Base-by-base conservation (phyloP, 208 protist genomes). In the Giardia duodenalis region DNA sequence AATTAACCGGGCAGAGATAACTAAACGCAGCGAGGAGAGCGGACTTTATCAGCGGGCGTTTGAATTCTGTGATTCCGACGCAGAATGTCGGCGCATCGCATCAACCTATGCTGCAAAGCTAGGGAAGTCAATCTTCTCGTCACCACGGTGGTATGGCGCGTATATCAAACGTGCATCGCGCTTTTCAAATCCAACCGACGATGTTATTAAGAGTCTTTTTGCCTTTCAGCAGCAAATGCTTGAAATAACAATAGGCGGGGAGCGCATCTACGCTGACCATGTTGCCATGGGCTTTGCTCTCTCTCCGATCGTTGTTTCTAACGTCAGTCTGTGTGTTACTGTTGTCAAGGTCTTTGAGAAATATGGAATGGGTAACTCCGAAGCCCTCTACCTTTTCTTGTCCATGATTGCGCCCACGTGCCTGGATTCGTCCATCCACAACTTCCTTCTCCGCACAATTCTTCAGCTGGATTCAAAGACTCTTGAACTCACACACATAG, bases 21-120 rank as follows among this genome's bases (percentile, higher is more conserved):
- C 97, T 44, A 95, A 96, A 76, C 96, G 99, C 42, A 99, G 98
- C 94, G 99, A 99, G 95, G 95, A 97, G 47, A 98, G 97, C 0
- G 95, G 97, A n/a, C 96, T 99, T 0, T 97, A 96, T 94, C 97
- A 99, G 93, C 95, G 97, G 46, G 96, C 92, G 46, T 43, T 93
- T 47, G 86, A 92, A 1, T 47, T 76, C 30, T 76, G 0, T 67
- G 67, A 67, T 45, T 4, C 0, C 4, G 42, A 57, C 76, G 45
- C n/a, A 0, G 92, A 93, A 22, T 46, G 93, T 42, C 19, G n/a
- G 30, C 47, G 89, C 76, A 57, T 92, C 44, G 45, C 86, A 0
- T 95, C 44, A 0, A 4, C 4, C 4, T 91, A 91, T n/a, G 46
- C 10, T 2, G 0, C n/a, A 1, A 2, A 48, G 45, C 0, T 47